phyloP scores from a whole-genome alignment of 371 early-diverging fungal species.

The Mycotypha africana region DNA sequence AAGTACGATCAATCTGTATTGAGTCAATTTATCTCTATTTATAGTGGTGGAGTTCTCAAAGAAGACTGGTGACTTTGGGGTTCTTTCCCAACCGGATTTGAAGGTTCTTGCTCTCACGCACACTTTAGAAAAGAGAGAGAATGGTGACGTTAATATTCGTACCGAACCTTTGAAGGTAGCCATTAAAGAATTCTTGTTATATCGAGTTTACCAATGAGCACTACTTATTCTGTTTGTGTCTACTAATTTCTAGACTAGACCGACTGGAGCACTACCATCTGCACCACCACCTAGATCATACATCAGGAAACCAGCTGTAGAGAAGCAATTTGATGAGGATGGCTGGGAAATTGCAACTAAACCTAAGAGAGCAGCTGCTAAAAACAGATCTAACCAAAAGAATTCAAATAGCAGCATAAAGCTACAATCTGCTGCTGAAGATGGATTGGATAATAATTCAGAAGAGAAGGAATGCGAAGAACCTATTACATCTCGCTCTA shows the following conservation, averaged over 20 bases:
- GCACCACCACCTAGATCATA: slow-evolving; percentile 36
- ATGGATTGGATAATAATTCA: no score
- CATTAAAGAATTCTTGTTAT: neutral
- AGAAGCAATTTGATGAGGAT: slow-evolving; percentile 39
- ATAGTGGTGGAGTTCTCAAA: slow-evolving; percentile 80
- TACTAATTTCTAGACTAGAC: slow-evolving; percentile 29
- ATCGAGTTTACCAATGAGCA: no score
- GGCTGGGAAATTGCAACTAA: slow-evolving; percentile 42
- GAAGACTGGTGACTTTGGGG: slow-evolving; percentile 89
- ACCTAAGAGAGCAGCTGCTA: slow-evolving; percentile 24
- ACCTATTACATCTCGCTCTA: no score
- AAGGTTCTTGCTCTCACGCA: slow-evolving; percentile 86
- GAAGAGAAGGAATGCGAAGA: no score
- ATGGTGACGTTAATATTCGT: slow-evolving; percentile 59
- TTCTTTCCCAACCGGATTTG: slow-evolving; percentile 81
- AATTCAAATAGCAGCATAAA: neutral
- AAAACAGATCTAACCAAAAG: neutral
- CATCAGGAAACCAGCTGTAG: slow-evolving; percentile 5
- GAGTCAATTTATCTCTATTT: neutral
- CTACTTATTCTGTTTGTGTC: no score
- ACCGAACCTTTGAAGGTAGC: slow-evolving; percentile 53
- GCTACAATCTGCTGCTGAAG: slow-evolving; percentile 8
- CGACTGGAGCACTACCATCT: slow-evolving; percentile 28
- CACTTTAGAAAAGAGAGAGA: slow-evolving; percentile 74
- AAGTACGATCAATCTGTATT: no score